Conservation (phyloP, 2,329 filamentous ascomycete species). For the Albifimbria verrucaria region DNA sequence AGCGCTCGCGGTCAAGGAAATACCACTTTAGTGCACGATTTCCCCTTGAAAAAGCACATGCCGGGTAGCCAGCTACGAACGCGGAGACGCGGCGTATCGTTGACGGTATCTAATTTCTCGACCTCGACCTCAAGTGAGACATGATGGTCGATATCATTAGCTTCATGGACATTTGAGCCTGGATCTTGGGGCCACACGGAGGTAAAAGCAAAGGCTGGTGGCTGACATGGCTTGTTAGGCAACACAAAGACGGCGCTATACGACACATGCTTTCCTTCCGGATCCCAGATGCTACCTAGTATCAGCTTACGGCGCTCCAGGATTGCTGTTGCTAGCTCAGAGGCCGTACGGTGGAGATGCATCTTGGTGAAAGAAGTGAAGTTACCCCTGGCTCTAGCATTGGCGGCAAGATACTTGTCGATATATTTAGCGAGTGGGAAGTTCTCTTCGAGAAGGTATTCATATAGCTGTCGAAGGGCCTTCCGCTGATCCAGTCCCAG, state of each 20-base stretch:
- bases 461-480: conserved; percentile 12
- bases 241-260: conserved; percentile 14
- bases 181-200: conserved; percentile 12
- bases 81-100: conserved; percentile 10
- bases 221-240: not conserved
- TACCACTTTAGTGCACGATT: conserved; percentile 8
- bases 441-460: not conserved
- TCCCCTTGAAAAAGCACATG: conserved; percentile 17
- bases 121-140: conserved; percentile 16
- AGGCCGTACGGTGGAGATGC: conserved; percentile 15
- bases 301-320: conserved; percentile 7
- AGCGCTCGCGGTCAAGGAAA: conserved; percentile 19
- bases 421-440: conserved; percentile 4
- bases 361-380: conserved; percentile 8
- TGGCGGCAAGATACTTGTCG: conserved; percentile 8
- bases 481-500: conserved; percentile 11
- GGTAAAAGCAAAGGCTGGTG: conserved; percentile 12
- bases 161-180: conserved; percentile 10
- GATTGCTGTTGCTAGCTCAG: conserved; percentile 15
- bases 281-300: conserved; percentile 13
- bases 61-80: conserved; percentile 17
- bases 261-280: not conserved
- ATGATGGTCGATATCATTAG: conserved; percentile 18
- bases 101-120: not conserved
- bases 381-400: conserved; percentile 2